Evolutionary conservation across 768 basidiomycete genomes (phyloP), one percentile per base, ranked within the genome.

Genomic region (Leucocoprinus leucothites): DNA sequence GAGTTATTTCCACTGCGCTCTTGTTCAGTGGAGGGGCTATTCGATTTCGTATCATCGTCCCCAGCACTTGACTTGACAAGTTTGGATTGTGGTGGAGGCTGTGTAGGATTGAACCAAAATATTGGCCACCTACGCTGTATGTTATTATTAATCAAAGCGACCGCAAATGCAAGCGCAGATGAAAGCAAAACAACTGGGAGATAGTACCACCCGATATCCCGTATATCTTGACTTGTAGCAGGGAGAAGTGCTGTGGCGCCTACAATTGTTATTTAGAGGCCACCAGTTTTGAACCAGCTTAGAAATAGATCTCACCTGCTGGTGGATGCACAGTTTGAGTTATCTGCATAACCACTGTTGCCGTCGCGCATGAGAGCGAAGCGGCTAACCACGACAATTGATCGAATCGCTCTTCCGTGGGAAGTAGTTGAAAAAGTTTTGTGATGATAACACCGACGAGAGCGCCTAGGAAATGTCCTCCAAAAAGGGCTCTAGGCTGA

Each of bases 191-290:
- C 63, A 41, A 82, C 72, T 14, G 79, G 79, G 13, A 84, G 67
- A 55, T 79, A 77, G 60, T 80, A 77, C 81, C 80, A 82, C 11
- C 74, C 76, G 43, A 82, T 62, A n/a, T 65, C 58, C 16, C 76
- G 63, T 14, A 79, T 64, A 14, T 77, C 69, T 13, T 68, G 57
- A 60, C 74, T 75, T 25, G 78, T 63, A 2, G 76, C 71, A 18
- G 80, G 74, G 9, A 82, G 67, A 31, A 82, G 68, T 19, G 81
- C 80, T 1, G 81, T 82, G 16, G 79, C 82, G 53, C 81, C 74
- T 76, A 11, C 5, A 31, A 11, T 41, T 18, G 8, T 28, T 14
- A n/a, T 38, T 41, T 28, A 9, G 41, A 7, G 1, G 16, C 38
- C 19, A 35, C 34, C 25, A 46, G 21, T 13, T 9, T 18, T 11